These are phyloP conservation scores for Zoysia matrella DNA, from an alignment of 202 grass and related monocot genomes.

Conservation along the genomic window DNA sequence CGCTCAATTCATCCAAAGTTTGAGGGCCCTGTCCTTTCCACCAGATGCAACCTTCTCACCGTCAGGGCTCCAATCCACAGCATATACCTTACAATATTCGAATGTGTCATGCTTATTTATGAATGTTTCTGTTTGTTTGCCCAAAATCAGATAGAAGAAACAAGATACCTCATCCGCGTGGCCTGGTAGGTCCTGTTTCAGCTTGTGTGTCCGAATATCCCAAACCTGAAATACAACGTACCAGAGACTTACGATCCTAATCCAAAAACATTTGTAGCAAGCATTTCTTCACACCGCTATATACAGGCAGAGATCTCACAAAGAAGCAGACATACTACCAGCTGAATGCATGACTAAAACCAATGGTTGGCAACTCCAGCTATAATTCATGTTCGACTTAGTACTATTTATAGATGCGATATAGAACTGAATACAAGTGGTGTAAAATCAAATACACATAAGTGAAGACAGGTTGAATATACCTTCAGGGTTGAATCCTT, in stretches of 20 bases:
- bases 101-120: not conserved
- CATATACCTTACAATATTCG: constrained; percentile 57
- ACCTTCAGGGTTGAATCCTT: constrained; percentile 99
- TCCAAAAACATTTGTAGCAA: not conserved
- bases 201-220: constrained; percentile 91
- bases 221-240: constrained; percentile 63
- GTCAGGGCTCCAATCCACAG: constrained; percentile 94
- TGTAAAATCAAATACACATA: not conserved
- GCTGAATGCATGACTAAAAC: no score
- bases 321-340: no score
- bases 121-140: not conserved
- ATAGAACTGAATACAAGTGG: not conserved
- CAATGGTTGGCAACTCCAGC: not conserved
- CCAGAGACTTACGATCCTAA: not conserved
- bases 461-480: not conserved
- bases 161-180: constrained; percentile 84
- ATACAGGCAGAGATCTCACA: not conserved
- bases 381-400: not conserved
- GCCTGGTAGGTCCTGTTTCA: constrained; percentile 93
- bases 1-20: constrained; percentile 82
- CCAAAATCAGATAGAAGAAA: constrained; percentile 11
- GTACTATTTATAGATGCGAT: not conserved
- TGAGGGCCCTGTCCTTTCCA: constrained; percentile 82
- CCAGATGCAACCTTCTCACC: constrained; percentile 95
- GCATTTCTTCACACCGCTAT: not conserved